Evolutionary conservation across 2,329 filamentous ascomycete genomes (phyloP), one percentile per base, ranked within the genome.

Genomic region (Colletotrichum higginsianum): DNA sequence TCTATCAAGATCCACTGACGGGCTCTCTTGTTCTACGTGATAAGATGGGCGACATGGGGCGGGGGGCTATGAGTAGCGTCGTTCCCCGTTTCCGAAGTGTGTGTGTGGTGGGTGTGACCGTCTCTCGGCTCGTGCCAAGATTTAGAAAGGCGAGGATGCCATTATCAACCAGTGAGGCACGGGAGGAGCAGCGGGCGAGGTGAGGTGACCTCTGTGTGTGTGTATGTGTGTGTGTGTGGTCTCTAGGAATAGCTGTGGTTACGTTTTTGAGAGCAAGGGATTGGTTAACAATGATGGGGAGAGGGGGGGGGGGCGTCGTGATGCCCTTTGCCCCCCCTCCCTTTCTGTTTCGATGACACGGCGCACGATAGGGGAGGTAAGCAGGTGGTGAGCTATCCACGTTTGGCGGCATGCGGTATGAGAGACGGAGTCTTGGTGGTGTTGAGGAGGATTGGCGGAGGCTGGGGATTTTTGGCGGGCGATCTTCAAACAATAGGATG

Each of bases 21-120:
- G 15, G 23, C 16, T 18, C 44, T 11, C 8, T 38, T 21, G 26
- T 26, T 26, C 38, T 26, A 30, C 40, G 61, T 52, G 61, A 64
- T 64, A 52, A 64, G 61, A 64, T 55, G 61, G 44, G 18, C 58
- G 38, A 35, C 26, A 26, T 49, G 44, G 26, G 18, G 21, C 6
- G 26, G 26, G 26, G 26, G 3, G 3, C 26, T 61, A 15, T 12
- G 12, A 30, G 18, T 15, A 47, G 15, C 2, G 16, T 49, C 44
- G 42, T 21, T 38, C 57, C 57, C 57, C 23, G 57, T 49, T 61
- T 61, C 57, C 57, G 57, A 47, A 26, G 55, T 60, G 23, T 47
- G 23, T 26, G 40, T 30, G 21, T n/a, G 40, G 11, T 40, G 7
- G 55, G 23, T 30, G 57, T 44, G 57, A 61, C 57, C 16, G 23